A percentile compares a stretch with the other conserved stretches of the same genome.
These are phyloP conservation scores for Capronia coronata DNA, from an alignment of 2,329 filamentous ascomycete species.

Conservation along the genomic window DNA sequence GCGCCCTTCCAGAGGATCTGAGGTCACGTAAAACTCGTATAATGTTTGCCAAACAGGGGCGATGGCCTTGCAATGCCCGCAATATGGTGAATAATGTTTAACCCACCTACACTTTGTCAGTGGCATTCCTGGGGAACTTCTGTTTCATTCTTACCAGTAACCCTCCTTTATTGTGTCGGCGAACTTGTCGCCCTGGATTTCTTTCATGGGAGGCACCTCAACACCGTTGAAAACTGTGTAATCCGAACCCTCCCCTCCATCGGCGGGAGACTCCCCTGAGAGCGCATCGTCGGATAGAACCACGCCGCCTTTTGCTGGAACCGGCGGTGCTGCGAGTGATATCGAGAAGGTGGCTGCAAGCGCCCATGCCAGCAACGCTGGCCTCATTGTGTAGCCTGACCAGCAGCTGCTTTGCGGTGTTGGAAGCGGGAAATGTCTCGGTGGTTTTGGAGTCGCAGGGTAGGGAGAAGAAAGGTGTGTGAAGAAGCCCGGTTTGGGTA, in stretches of 20 bases:
- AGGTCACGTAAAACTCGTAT: constrained; percentile 91
- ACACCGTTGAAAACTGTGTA: constrained; percentile 47
- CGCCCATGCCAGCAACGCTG: constrained; percentile 27
- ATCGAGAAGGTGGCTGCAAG: constrained; percentile 17
- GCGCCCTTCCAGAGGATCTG: constrained; percentile 57
- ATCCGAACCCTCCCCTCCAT: constrained; percentile 29
- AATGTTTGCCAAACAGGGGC: constrained; percentile 84
- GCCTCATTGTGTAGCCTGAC: constrained; percentile 23
- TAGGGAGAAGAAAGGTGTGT: too few species aligned
- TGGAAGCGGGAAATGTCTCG: background rate
- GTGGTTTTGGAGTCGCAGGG: background rate
- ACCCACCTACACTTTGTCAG: constrained; percentile 40
- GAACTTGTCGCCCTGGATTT: constrained; percentile 45
- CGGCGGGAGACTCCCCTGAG: constrained; percentile 23
- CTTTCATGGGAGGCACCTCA: constrained; percentile 46
- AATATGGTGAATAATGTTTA: constrained; percentile 49
- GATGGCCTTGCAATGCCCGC: constrained; percentile 67
- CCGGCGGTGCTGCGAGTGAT: constrained; percentile 20
- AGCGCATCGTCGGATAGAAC: constrained; percentile 20
- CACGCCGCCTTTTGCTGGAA: constrained; percentile 11
- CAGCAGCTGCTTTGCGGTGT: constrained; percentile 2
- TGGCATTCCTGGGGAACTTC: background rate
- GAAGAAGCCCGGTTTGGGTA: too few species aligned
- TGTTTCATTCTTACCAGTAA: constrained; percentile 41
- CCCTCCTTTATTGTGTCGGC: constrained; percentile 46